These are phyloP conservation scores for Postia placenta DNA, from an alignment of 768 basidiomycete genomes.

Conservation along the genomic window DNA sequence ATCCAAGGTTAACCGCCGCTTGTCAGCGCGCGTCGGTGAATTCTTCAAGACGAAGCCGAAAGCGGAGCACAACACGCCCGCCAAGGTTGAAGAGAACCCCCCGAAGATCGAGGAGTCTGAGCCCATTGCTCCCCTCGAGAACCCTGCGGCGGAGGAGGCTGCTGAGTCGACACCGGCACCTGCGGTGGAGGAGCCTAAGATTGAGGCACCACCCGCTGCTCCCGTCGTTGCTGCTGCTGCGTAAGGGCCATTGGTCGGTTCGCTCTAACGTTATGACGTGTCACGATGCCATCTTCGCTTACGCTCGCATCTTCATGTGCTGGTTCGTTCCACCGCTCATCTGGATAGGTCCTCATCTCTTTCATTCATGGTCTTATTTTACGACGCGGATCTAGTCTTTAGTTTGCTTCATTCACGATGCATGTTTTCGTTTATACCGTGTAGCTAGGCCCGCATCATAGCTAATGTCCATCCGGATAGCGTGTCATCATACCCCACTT, in stretches of 20 bases:
- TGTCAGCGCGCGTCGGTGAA: slow-evolving; percentile 77
- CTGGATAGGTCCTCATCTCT: slow-evolving; percentile 9
- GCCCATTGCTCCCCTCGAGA: slow-evolving; percentile 80
- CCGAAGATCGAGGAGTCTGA: slow-evolving; percentile 82
- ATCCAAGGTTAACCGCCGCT: slow-evolving; percentile 70
- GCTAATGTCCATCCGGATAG: slow-evolving; percentile 41
- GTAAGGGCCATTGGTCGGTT: slow-evolving; percentile 38
- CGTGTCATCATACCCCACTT: slow-evolving; percentile 29
- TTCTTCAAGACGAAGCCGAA: slow-evolving; percentile 78
- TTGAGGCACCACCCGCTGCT: slow-evolving; percentile 43
- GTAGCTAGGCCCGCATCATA: slow-evolving; percentile 37
- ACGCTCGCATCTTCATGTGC: slow-evolving; percentile 17
- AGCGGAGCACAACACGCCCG: slow-evolving; percentile 46
- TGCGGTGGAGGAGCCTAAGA: slow-evolving; percentile 26
- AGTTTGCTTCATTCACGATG: slow-evolving; percentile 48
- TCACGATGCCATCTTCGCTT: slow-evolving; percentile 18
- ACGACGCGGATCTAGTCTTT: slow-evolving; percentile 52
- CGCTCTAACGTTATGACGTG: slow-evolving; percentile 29
- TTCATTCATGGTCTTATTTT: slow-evolving; percentile 33
- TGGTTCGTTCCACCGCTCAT: slow-evolving; percentile 22
- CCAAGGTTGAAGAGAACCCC: slow-evolving; percentile 86
- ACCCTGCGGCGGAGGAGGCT: slow-evolving; percentile 52
- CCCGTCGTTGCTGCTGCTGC: slow-evolving; percentile 77
- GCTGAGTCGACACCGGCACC: slow-evolving; percentile 31
- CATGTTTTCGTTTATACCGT: slow-evolving; percentile 44